Evolutionary conservation across 306 rosid species (phyloP).

Genomic region (Quercus alba): DNA sequence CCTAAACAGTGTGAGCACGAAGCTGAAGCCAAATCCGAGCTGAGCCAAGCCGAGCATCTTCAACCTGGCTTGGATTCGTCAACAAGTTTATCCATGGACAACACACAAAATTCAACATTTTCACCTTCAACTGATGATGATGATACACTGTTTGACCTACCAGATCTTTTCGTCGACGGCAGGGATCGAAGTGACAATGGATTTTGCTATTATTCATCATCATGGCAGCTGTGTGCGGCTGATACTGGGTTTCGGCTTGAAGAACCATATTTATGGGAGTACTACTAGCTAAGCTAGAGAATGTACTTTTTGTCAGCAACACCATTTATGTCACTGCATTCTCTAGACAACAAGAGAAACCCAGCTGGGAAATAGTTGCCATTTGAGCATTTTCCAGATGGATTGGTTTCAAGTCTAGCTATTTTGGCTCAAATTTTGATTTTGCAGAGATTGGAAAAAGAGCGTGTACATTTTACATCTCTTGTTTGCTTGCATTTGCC

Average conservation of each 20-base stretch:
- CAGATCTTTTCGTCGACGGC: slow-evolving; percentile 66
- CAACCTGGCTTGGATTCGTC: neutral
- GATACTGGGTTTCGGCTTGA: slow-evolving; percentile 51
- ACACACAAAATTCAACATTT: slow-evolving; percentile 23
- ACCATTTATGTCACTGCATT: neutral
- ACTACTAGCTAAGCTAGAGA: neutral
- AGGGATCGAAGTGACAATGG: slow-evolving; percentile 20
- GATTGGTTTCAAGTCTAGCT: slow-evolving; percentile 4
- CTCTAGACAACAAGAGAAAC: slow-evolving; percentile 1
- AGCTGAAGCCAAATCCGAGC: slow-evolving; percentile 22
- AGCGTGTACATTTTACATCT: neutral
- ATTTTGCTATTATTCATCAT: slow-evolving; percentile 40
- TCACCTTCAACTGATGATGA: slow-evolving; percentile 41
- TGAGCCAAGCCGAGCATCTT: slow-evolving; percentile 6
- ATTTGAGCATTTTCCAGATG: neutral
- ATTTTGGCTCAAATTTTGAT: slow-evolving; percentile 13
- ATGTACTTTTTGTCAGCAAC: neutral
- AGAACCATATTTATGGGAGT: slow-evolving; percentile 69
- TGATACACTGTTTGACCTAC: slow-evolving; percentile 73
- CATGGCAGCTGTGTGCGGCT: slow-evolving; percentile 64
- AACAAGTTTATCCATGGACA: slow-evolving; percentile 27
- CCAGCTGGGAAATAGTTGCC: slow-evolving; percentile 5
- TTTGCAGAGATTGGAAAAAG: slow-evolving; percentile 12
- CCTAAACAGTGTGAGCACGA: slow-evolving; percentile 8
- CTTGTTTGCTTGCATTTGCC: neutral